Conservation (phyloP, 345 rosid species). For the Rhodomyrtus tomentosa region DNA sequence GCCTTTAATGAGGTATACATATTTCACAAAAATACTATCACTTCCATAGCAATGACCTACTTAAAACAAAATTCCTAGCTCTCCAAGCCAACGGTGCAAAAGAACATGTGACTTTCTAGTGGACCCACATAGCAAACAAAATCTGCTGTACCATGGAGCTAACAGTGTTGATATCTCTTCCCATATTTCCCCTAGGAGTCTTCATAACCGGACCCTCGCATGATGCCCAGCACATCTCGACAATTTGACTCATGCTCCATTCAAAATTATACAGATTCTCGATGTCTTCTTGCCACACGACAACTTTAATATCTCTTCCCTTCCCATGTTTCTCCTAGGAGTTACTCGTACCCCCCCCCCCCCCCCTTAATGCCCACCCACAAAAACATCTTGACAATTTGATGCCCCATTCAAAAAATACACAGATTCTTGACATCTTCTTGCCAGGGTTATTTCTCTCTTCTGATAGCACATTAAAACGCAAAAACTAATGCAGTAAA, state of each 20-base stretch:
- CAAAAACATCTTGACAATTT: not conserved
- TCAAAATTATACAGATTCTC: not conserved
- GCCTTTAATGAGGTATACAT: not conserved
- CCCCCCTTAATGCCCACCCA: not conserved
- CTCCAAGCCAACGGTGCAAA: not conserved
- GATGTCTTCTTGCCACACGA: not conserved
- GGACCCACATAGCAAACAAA: not conserved
- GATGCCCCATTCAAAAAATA: not conserved
- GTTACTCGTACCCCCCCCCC: not conserved
- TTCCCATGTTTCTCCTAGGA: not conserved
- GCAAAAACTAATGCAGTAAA: not conserved
- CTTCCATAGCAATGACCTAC: not conserved
- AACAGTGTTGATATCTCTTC: not conserved
- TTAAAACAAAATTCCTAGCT: not conserved
- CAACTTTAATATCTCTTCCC: not conserved
- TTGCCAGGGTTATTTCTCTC: not conserved
- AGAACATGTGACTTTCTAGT: not conserved
- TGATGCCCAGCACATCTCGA: not conserved
- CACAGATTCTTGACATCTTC: not conserved
- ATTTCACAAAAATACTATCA: not conserved
- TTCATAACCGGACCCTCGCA: not conserved
- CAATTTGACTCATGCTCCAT: not conserved
- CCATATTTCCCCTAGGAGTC: not conserved
- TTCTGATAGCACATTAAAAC: not conserved
- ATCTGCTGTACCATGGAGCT: not conserved